phyloP scores from a whole-genome alignment of 495 filamentous ascomycete genomes.

The Cudoniella acicularis region DNA sequence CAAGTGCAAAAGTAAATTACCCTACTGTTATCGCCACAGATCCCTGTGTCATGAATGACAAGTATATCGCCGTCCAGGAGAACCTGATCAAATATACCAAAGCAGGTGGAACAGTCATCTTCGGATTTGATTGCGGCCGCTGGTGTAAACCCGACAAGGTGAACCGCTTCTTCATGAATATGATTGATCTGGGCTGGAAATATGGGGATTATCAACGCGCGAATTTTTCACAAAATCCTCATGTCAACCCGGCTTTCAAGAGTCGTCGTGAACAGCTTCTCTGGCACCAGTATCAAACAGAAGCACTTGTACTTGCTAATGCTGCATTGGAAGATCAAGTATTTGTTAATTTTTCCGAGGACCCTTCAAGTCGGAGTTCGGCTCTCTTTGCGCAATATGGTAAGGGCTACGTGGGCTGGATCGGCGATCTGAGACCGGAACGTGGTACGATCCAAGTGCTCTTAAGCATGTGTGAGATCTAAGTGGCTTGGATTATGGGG shows the following conservation, averaged over 20 bases:
- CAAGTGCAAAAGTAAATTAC: neutral
- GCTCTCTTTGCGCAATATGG: neutral
- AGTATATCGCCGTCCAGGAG: constrained; percentile 1
- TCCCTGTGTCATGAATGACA: neutral
- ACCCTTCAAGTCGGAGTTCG: neutral
- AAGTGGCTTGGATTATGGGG: too few relatives aligned
- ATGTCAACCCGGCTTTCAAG: neutral
- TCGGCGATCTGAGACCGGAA: neutral
- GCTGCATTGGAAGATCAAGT: neutral
- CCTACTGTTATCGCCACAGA: neutral
- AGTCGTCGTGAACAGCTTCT: neutral
- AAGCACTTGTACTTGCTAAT: neutral
- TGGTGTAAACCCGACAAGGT: neutral
- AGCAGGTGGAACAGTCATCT: constrained; percentile 1
- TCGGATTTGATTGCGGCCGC: neutral
- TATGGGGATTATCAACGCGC: neutral
- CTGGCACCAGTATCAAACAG: neutral
- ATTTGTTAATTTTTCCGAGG: neutral
- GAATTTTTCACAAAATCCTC: neutral
- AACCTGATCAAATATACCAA: constrained; percentile 1
- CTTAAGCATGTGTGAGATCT: neutral
- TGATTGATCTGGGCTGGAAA: neutral
- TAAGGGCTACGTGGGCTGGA: neutral
- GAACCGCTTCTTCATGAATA: neutral
- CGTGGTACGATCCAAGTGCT: neutral